Evolutionary conservation across 306 rosid species (phyloP).

Genomic region (Trichosanthes cucumerina): DNA sequence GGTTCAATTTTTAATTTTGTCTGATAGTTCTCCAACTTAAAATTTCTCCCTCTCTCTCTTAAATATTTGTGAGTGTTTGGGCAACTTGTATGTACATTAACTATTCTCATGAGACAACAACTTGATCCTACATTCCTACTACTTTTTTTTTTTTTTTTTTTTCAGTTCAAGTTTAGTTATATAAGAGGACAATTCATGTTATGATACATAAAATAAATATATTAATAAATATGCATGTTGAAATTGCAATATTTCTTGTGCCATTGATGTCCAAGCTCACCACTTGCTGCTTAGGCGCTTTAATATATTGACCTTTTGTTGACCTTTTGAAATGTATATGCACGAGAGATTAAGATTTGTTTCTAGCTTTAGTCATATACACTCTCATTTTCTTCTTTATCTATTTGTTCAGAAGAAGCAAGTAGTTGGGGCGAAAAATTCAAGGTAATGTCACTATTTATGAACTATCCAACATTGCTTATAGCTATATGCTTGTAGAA

Average conservation of each 20-base stretch:
- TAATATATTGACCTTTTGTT: neutral
- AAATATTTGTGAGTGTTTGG: neutral
- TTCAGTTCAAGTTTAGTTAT: neutral
- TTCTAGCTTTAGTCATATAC: neutral
- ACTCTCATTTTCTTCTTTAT: neutral
- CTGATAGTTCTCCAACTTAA: neutral
- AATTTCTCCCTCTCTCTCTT: no score
- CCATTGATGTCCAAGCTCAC: neutral
- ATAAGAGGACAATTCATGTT: neutral
- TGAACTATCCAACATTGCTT: neutral
- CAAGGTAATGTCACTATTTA: neutral
- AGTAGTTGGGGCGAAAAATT: neutral
- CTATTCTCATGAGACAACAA: neutral
- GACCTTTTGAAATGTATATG: neutral
- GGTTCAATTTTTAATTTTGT: neutral
- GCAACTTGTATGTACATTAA: neutral
- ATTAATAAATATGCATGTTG: neutral
- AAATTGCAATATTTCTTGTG: neutral
- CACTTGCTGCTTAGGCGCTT: neutral
- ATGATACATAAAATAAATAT: neutral
- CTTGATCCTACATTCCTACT: no score
- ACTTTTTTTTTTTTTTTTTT: neutral
- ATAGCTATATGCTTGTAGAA: neutral
- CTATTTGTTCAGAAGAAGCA: conserved; percentile 6
- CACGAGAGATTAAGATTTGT: no score